Evolutionary conservation across 2,329 filamentous ascomycete species (phyloP), one percentile per base, ranked within the genome.

Genomic region (Aureobasidium sp.): DNA sequence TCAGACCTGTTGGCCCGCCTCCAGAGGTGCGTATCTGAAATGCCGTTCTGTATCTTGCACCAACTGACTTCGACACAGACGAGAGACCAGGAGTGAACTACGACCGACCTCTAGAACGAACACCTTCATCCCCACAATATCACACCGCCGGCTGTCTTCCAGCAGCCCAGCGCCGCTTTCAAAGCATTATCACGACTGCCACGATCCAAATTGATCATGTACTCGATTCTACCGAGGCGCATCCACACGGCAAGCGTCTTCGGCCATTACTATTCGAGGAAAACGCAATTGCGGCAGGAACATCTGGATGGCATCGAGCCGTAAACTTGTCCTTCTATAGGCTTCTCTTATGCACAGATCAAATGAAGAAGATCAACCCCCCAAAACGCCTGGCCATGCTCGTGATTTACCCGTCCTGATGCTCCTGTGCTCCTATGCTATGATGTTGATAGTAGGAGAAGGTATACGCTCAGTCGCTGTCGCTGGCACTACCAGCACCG

Each of bases 1-100:
- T 86, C 31, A 77, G 85, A 66, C 85, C 85, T 12, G 85, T 85
- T 65, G 84, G 86, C 42, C 82, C 83, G 69, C 85, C 85, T 65
- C 85, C 85, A 45, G 83, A 85, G 78, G 83, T 85, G 31, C n/a
- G 50, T 47, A 2, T 3, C 5, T 12, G 1, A 24, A 12, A n/a
- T 12, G 31, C 19, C 9, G 5, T 15, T 40, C 29, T 14, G 22
- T 22, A 24, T 17, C 7, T 22, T 47, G 5, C 24, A n/a, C 9
- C 5, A 9, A 33, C 3, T 58, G 31, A 50, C 45, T 31, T 42
- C 42, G 11, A 11, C 6, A 14, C 57, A 60, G 57, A 60, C 57
- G 11, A 50, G 45, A 50, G 57, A 60, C 15, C 57, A 60, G 37
- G 57, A 60, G 35, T 60, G 35, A 60, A 39, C n/a, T 29, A 9